Base-by-base conservation (phyloP, 1,139 yeast genomes). In the Suhomyces panamericanus region DNA sequence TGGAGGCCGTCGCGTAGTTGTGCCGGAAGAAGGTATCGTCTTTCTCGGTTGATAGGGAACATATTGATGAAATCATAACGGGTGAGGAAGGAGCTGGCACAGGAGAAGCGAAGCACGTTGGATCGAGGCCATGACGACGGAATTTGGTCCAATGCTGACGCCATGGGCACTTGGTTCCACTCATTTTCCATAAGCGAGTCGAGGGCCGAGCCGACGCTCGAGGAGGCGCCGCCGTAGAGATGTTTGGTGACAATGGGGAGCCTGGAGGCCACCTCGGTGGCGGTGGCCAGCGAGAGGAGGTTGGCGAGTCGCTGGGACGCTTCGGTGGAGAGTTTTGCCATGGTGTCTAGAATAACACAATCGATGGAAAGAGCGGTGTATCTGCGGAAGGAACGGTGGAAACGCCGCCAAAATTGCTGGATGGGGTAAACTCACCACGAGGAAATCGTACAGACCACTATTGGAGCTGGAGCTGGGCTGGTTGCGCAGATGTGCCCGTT, bases 11-110 rank as follows among this genome's bases (percentile, higher is more conserved):
- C 55, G 9, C 54, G 35, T n/a, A 63, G 43, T 5, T 54, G 50
- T 6, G 47, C 40, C 4, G 64, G 59, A 7, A 69, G 50, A 29
- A 49, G 47, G 50, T 66, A 71, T 24, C 44, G 56, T 28, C 74
- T 55, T 40, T 71, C 70, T 42, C 66, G 49, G 24, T 53, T 54
- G 26, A 60, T 52, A 1, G 78, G 79, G 41, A 61, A 69, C 10
- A 70, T 43, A 44, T 67, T 65, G 41, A 52, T 48, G 49, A 78
- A 73, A 51, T 79, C 83, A 2, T 64, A 49, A 6, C 57, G 56
- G 7, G 64, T 57, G 1, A 77, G 54, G 32, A 62, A 62, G n/a
- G 75, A 69, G 49, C 69, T 69, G 14, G 62, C 62, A 41, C 77
- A 67, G 9, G 53, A 53, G 44, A 75, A 68, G 40, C 57, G 53